These are phyloP conservation scores for Lippia alba DNA, from an alignment of 305 asterid species.

Conservation along the genomic window DNA sequence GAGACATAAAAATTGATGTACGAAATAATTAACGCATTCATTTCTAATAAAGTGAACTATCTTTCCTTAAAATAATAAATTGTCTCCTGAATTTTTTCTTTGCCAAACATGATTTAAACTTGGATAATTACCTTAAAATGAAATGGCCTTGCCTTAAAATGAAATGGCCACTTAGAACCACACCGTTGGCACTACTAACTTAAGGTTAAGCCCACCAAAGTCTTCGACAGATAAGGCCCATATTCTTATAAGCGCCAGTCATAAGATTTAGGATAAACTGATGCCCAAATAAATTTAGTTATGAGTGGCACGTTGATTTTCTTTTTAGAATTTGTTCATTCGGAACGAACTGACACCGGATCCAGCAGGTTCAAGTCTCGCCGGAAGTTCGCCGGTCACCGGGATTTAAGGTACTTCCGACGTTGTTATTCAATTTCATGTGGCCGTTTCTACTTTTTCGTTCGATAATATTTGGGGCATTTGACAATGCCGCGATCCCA, in stretches of 20 bases:
- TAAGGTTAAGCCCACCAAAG: too few species aligned
- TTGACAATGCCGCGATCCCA: conserved; percentile 21
- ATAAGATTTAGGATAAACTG: background rate
- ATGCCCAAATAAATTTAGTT: conserved; percentile 24
- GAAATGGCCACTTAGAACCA: too few species aligned
- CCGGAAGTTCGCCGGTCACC: conserved; percentile 42
- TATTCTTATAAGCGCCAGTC: background rate
- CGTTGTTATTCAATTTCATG: background rate
- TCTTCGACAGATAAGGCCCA: conserved; percentile 7
- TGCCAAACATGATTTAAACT: too few species aligned
- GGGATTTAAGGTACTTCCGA: conserved; percentile 28
- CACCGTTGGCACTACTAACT: too few species aligned
- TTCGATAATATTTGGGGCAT: background rate
- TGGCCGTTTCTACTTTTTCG: background rate
- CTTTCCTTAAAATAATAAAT: too few species aligned
- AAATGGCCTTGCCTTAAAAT: too few species aligned
- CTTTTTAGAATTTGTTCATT: background rate
- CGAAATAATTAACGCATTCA: too few species aligned
- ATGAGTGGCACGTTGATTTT: conserved; percentile 16
- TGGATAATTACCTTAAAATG: too few species aligned
- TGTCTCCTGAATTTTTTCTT: too few species aligned
- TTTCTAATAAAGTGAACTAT: too few species aligned
- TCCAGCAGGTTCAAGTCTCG: conserved; percentile 35
- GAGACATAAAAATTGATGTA: too few species aligned
- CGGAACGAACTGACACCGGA: conserved; percentile 33